Evolutionary conservation across 345 rosid genomes (phyloP), one percentile per base, ranked within the genome.

Genomic region (Punica granatum): DNA sequence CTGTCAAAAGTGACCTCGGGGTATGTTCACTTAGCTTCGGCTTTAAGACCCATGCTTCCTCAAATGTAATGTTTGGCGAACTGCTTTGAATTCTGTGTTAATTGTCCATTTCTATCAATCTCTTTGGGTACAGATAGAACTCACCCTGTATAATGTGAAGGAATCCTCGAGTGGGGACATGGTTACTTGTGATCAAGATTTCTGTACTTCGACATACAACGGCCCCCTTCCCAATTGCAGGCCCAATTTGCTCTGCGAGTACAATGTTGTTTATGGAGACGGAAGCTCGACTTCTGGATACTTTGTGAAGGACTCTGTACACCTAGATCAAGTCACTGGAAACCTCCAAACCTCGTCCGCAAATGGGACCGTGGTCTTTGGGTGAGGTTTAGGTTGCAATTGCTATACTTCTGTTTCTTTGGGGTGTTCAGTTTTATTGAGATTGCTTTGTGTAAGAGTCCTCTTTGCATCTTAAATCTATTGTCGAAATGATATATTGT

Each of bases 221-320:
- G 78, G 79, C 37, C 64, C 39, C 33, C 69, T 72, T 63, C 76
- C 67, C 65, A 80, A 75, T 48, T 82, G 86, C 73, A 68, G 43
- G 30, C 67, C 79, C 1, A 63, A 62, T 11, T 13, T 72, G 56
- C 74, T 72, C 37, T 82, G 86, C 65, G 66, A 63, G 60, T 82
- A 82, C 61, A 74, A 56, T 56, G 74, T 79, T 44, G 70, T 59
- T 14, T 82, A 82, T 66, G 86, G 86, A 41, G 86, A 82, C 71
- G 86, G 86, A 69, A 82, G 86, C 72, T 65, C 80, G 49, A 82
- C 86, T 2, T 23, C 81, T 58, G 86, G 86, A 69, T 79, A 60
- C 74, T 79, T 74, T 70, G 79, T 82, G 16, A 75, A 65, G 74
- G 85, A 82, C 67, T 31, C 25, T 54, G 39, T 82, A 64, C 75